A percentile compares a stretch with the other conserved stretches of the same genome.
These are phyloP conservation scores for Cryptosporidium bovis DNA, from an alignment of 169 alveolate genomes.

Conservation along the genomic window DNA sequence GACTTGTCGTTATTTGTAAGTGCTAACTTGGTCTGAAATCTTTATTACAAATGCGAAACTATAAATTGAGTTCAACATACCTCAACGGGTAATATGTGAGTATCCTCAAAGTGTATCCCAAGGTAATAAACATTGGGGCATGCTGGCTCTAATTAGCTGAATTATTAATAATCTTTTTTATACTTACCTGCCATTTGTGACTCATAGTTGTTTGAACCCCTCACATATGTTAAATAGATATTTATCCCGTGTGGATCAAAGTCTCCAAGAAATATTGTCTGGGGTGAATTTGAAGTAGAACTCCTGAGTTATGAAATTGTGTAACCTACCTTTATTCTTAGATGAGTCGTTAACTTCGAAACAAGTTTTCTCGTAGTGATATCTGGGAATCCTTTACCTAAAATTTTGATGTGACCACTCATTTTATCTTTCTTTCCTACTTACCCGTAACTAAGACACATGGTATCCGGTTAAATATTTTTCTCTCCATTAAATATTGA, in stretches of 20 bases:
- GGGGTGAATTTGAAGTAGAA: not conserved
- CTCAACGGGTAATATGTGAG: conserved; percentile 5
- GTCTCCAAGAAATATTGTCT: conserved; percentile 62
- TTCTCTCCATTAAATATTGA: conserved; percentile 72
- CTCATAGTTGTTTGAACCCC: conserved; percentile 58
- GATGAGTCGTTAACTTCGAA: conserved; percentile 3
- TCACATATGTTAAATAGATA: conserved; percentile 52
- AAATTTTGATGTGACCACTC: not conserved
- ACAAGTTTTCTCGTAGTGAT: conserved; percentile 55
- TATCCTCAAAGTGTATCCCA: conserved; percentile 63
- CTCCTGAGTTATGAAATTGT: not conserved
- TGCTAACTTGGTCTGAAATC: conserved; percentile 21
- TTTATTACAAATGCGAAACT: not conserved
- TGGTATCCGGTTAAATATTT: conserved; percentile 50
- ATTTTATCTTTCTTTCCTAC: not conserved
- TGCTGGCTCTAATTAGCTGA: conserved; percentile 15
- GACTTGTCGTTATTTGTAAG: conserved; percentile 52
- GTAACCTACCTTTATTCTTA: conserved; percentile 41
- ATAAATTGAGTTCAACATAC: conserved; percentile 20
- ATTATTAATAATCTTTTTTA: not conserved
- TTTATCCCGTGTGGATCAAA: conserved; percentile 71
- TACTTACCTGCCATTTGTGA: conserved; percentile 62
- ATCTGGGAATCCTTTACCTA: conserved; percentile 74
- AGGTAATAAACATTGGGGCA: conserved; percentile 48
- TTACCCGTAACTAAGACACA: conserved; percentile 64